phyloP scores from a whole-genome alignment of 2,329 filamentous ascomycete species.

The Penicillium fuscoglaucum region DNA sequence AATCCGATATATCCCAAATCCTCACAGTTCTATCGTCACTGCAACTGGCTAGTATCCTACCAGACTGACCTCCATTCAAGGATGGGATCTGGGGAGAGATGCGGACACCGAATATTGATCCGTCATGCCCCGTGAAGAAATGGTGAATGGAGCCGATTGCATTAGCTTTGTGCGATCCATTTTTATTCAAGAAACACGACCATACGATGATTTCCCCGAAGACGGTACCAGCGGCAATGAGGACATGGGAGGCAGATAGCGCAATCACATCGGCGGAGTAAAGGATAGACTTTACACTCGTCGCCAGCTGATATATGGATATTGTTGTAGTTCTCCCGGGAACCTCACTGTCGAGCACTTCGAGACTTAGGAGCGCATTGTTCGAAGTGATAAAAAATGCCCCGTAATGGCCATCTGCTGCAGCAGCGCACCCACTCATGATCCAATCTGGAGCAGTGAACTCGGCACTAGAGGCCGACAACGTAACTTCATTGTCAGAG shows the following conservation, averaged over 20 bases:
- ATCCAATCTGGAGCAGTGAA: slow-evolving; percentile 71
- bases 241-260: slow-evolving; percentile 57
- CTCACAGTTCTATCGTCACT: slow-evolving; percentile 91
- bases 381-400: slow-evolving; percentile 78
- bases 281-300: slow-evolving; percentile 71
- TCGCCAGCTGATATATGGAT: slow-evolving; percentile 45
- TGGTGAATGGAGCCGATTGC: slow-evolving; percentile 50
- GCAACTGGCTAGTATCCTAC: slow-evolving; percentile 79
- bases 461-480: slow-evolving; percentile 42
- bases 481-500: slow-evolving; percentile 24
- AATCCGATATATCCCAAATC: slow-evolving; percentile 77
- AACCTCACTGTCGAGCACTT: slow-evolving; percentile 19
- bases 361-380: slow-evolving; percentile 69
- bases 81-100: slow-evolving; percentile 62
- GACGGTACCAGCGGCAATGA: slow-evolving; percentile 85
- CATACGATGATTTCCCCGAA: slow-evolving; percentile 94
- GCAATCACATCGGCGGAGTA: slow-evolving; percentile 78
- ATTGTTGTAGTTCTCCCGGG: slow-evolving; percentile 27
- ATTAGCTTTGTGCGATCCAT: slow-evolving; percentile 12
- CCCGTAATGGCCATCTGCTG: slow-evolving; percentile 29
- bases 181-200: slow-evolving; percentile 59
- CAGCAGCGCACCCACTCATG: slow-evolving; percentile 59
- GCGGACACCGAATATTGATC: slow-evolving; percentile 86
- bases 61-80: slow-evolving; percentile 38
- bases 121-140: slow-evolving; percentile 72